Conservation (phyloP, 805 yeast species). For the Spathaspora sp. region DNA sequence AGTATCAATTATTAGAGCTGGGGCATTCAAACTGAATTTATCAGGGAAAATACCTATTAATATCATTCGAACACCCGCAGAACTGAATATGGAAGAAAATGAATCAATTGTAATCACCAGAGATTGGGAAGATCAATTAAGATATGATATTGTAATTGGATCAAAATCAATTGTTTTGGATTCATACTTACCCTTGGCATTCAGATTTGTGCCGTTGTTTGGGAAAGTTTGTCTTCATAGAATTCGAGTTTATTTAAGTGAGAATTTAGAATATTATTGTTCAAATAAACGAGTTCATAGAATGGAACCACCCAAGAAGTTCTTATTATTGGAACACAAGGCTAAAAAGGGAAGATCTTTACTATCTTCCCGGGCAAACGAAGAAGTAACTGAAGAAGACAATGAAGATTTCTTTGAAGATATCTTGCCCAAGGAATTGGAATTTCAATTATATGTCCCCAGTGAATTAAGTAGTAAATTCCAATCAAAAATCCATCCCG, state of each 20-base stretch:
- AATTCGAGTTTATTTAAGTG: constrained; percentile 80
- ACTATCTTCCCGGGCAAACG: constrained; percentile 39
- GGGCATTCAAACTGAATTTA: constrained; percentile 81
- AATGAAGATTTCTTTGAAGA: constrained; percentile 37
- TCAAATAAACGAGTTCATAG: constrained; percentile 83
- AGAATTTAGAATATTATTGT: constrained; percentile 87
- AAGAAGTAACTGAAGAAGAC: constrained; percentile 22
- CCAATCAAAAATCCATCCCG: constrained; percentile 63
- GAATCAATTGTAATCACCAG: constrained; percentile 90
- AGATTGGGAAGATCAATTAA: constrained; percentile 91
- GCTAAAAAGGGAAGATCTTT: constrained; percentile 51
- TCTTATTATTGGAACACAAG: constrained; percentile 73
- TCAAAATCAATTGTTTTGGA: constrained; percentile 86
- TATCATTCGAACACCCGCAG: constrained; percentile 73
- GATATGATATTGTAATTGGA: constrained; percentile 87
- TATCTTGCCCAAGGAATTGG: constrained; percentile 72
- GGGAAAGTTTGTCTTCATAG: constrained; percentile 87
- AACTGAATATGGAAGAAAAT: constrained; percentile 76
- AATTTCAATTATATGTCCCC: constrained; percentile 85
- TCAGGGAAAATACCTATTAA: constrained; percentile 59
- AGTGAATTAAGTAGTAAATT: constrained; percentile 53
- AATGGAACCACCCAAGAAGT: constrained; percentile 85
- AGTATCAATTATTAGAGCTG: constrained; percentile 69
- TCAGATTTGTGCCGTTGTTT: constrained; percentile 72
- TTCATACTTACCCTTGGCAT: constrained; percentile 78